phyloP scores from a whole-genome alignment of 1,284 basidiomycete genomes.

The Hemileia vastatrix region DNA sequence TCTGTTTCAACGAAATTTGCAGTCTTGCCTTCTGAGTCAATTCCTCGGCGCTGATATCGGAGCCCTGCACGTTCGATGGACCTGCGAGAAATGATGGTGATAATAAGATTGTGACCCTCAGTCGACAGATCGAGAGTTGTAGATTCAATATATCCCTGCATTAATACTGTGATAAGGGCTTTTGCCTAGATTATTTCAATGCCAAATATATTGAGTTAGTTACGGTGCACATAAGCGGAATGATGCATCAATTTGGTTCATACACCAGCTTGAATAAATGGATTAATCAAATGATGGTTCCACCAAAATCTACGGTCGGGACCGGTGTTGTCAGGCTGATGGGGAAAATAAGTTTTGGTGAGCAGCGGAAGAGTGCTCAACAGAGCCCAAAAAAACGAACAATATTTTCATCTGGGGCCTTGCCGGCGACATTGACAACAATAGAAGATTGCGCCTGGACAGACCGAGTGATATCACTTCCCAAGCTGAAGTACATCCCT shows the following conservation, averaged over 20 bases:
- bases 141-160: constrained; percentile 21
- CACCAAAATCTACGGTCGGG: constrained; percentile 16
- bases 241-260: background rate
- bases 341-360: background rate
- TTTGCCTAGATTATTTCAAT: constrained; percentile 10
- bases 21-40: constrained; percentile 50
- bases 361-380: background rate
- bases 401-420: background rate
- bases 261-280: constrained; percentile 18
- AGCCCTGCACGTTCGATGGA: constrained; percentile 51
- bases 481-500: constrained; percentile 18
- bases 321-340: constrained; percentile 2
- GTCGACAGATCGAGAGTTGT: background rate
- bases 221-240: background rate
- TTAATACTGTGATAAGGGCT: too few species aligned
- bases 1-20: constrained; percentile 55
- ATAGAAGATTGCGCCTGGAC: constrained; percentile 13
- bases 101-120: background rate
- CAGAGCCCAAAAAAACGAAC: background rate
- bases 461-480: constrained; percentile 12
- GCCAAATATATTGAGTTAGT: background rate
- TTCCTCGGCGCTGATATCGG: constrained; percentile 50
- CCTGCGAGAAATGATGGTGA: constrained; percentile 46
- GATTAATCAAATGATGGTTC: constrained; percentile 12
- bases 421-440: background rate